Base-by-base conservation (phyloP, 257 asterid genomes). In the Solanum etuberosum region DNA sequence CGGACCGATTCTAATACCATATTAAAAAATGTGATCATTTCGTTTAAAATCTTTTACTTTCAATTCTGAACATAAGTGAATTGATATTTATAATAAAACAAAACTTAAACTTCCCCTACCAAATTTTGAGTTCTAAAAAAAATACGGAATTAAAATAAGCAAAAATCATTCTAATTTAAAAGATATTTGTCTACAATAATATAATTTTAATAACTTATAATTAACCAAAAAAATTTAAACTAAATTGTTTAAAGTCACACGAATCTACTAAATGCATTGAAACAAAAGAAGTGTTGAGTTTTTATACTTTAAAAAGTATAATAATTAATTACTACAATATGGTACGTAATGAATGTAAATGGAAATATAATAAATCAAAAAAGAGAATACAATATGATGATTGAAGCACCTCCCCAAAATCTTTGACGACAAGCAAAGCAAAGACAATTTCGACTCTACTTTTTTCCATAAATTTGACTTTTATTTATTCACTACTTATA, bases 401-500 rank as follows among this genome's bases (percentile, higher is more conserved):
- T 78, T 78, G 84, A 78, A 46, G 57, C 77, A 37, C 29, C 59
- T 27, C 9, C 27, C 27, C 67, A 25, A 46, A 67, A 80, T 27
- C 84, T 88, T 88, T 27, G 40, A 85, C 48, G 67, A 85, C 86
- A 88, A 88, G 86, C 29, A 85, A 88, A 88, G 63, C 59, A 63
- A 68, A 84, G 84, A 46, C 74, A 88, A 84, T 25, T 80, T 78
- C 59, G 72, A 84, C 81, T 7, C 25, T 40, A 38, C 38, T 57
- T 83, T 18, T n/a, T 57, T 73, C 23, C 1, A 46, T 51, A 25
- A 57, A 61, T 38, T 82, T 63, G 34, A 57, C 38, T 63, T 63
- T 59, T n/a, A 42, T 35, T 2, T 32, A 57, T 57, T 7, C 57
- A 16, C 21, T 48, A 48, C 57, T 48, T 48, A 48, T 48, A 48